Percentiles rank a stretch among this genome's conserved stretches.
Conservation (phyloP, 2,329 filamentous ascomycete genomes). For the Clarireedia homoeocarpa region DNA sequence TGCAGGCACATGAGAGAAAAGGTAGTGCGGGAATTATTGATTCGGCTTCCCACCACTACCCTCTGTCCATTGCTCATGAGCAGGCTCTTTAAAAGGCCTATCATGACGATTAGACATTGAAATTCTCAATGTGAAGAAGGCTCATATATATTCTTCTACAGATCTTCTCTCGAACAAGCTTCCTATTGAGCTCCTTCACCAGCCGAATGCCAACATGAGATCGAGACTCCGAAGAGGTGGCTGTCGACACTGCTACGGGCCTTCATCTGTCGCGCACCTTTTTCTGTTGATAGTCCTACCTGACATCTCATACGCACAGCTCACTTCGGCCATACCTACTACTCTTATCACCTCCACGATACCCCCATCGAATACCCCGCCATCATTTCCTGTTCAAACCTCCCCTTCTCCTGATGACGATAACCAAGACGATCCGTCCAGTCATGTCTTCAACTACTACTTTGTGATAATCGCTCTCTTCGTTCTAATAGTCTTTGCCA, state of each 20-base stretch:
- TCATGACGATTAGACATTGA: neutral
- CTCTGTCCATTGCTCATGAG: neutral
- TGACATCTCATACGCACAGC: constrained; percentile 18
- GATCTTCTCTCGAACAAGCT: neutral
- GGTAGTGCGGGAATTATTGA: neutral
- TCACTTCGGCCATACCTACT: constrained; percentile 11
- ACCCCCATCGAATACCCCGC: constrained; percentile 4
- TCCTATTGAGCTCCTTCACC: too few relatives aligned
- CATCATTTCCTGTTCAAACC: neutral
- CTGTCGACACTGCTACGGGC: constrained; percentile 15
- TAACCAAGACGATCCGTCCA: constrained; percentile 15
- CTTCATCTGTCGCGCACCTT: constrained; percentile 17
- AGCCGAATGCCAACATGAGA: neutral
- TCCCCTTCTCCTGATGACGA: neutral
- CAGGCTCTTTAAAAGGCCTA: neutral
- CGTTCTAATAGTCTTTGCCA: constrained; percentile 33
- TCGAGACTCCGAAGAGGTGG: neutral
- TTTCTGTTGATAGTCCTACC: constrained; percentile 22
- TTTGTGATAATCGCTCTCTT: constrained; percentile 43
- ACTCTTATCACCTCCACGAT: constrained; percentile 10
- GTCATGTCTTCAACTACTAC: constrained; percentile 48
- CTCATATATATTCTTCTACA: neutral
- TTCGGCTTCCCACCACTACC: neutral
- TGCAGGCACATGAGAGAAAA: neutral
- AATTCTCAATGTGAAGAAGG: neutral